phyloP scores from a whole-genome alignment of 768 basidiomycete species.

The Coprinopsis sp. region DNA sequence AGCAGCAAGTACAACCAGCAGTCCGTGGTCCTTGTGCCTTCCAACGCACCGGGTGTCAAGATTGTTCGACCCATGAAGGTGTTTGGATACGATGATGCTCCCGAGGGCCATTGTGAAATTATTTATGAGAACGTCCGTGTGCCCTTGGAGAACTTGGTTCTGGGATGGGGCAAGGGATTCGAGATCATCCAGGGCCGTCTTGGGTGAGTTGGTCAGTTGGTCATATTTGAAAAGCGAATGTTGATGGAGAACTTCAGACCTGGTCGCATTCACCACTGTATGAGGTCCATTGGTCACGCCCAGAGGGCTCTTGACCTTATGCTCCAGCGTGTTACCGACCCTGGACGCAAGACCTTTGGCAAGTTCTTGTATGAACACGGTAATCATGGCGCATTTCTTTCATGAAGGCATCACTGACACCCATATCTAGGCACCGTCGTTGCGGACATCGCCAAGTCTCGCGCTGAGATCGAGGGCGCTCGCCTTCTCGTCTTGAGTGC shows the following conservation, averaged over 20 bases:
- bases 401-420: background rate
- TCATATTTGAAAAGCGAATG: background rate
- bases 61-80: conserved; percentile 91
- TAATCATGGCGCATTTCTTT: conserved; percentile 22
- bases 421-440: conserved; percentile 67
- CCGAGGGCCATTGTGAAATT: conserved; percentile 95
- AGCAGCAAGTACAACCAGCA: conserved; percentile 76
- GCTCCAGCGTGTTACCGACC: conserved; percentile 91
- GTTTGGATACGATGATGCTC: conserved; percentile 92
- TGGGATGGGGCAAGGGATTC: conserved; percentile 94
- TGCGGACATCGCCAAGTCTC: conserved; percentile 85
- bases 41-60: conserved; percentile 80
- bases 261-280: conserved; percentile 96
- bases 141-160: conserved; percentile 73
- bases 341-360: conserved; percentile 87
- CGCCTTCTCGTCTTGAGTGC: conserved; percentile 89
- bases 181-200: conserved; percentile 98
- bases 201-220: conserved; percentile 45
- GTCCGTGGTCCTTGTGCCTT: conserved; percentile 92
- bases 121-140: conserved; percentile 93
- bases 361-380: conserved; percentile 91
- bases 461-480: conserved; percentile 89
- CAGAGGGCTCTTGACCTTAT: conserved; percentile 80
- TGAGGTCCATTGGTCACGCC: conserved; percentile 93
- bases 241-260: conserved; percentile 45